Conservation (phyloP, 2,329 filamentous ascomycete species). For the Pezicula carpinea region DNA sequence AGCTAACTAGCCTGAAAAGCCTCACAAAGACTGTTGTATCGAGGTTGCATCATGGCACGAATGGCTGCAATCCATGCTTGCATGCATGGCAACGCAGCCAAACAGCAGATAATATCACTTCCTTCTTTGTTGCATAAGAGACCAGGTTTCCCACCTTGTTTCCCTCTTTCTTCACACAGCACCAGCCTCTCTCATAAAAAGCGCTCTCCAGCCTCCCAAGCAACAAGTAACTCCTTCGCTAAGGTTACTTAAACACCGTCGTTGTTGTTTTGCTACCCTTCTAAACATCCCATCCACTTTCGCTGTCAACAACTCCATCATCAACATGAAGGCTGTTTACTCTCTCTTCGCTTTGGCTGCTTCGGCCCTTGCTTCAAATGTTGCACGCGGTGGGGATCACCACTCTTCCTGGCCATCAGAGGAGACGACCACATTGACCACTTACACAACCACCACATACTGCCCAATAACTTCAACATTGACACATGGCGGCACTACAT, state of each 20-base stretch:
- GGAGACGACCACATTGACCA: conserved; percentile 12
- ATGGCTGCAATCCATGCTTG: not conserved
- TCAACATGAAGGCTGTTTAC: conserved; percentile 24
- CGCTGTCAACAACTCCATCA: not conserved
- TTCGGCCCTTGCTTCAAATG: conserved; percentile 13
- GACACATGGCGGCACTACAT: conserved; percentile 17
- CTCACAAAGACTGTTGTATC: not conserved
- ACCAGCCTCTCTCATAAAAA: conserved; percentile 19
- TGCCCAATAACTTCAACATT: conserved; percentile 22
- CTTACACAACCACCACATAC: conserved; percentile 17
- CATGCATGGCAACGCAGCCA: not conserved
- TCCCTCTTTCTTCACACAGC: conserved; percentile 14
- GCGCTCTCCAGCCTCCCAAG: conserved; percentile 16
- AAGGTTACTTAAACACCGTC: conserved; percentile 34
- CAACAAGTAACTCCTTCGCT: conserved; percentile 39
- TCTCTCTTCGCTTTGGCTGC: conserved; percentile 22
- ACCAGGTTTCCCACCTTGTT: conserved; percentile 14
- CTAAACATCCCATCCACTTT: not conserved
- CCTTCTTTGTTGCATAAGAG: conserved; percentile 14
- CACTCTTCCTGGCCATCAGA: not conserved
- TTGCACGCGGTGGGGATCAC: conserved; percentile 7
- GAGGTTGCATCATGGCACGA: not conserved
- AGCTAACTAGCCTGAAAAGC: not conserved
- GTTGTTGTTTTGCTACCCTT: conserved; percentile 12
- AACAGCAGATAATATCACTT: not conserved